Base-by-base conservation (phyloP, 1,284 basidiomycete species). In the Farysia itapuensis region DNA sequence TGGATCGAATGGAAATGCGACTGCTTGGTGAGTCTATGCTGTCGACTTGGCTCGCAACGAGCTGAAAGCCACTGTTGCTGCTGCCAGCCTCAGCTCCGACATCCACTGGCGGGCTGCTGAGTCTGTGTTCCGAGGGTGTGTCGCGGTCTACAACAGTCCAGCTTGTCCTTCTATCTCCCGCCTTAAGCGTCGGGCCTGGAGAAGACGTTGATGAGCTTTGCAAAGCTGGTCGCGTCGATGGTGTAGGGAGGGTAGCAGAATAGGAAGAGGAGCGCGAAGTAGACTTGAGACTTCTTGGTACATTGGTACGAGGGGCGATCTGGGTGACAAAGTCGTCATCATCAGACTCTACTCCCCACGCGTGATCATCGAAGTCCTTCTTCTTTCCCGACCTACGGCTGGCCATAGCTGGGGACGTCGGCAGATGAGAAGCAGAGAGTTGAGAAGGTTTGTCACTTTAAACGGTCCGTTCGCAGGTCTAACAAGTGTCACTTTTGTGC, bases 291-390 rank as follows among this genome's bases (percentile, higher is more conserved):
- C 53, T 54, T 11, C 47, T 50, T 24, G 56, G 52, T 3, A 58
- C 48, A 16, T 57, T 56, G 15, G 60, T 49, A 16, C 52, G 39
- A 0, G 54, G 60, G 9, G 52, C 51, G 13, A 70, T 43, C 15
- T 56, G 61, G 16, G 63, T 42, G 32, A 71, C 72, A 47, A 74
- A 74, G 35, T 74, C 70, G n/a, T 75, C 72, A 34, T 75, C 72
- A 39, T 75, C 72, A 19, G 71, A 75, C 19, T 72, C 59, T 22
- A 72, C 61, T 11, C 59, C 71, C 72, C 72, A 75, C 7, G 72
- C 70, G 34, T 72, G 71, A 31, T 73, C 72, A 43, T 75, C 72
- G 45, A 69, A 72, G 46, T 53, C 64, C 18, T 12, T 12, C 34
- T 35, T 35, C 34, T 22, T 35, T 9, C 34, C 34, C 12, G 18